These are phyloP conservation scores for Aspergillus sp. DNA, from an alignment of 2,329 filamentous ascomycete genomes.

Conservation along the genomic window DNA sequence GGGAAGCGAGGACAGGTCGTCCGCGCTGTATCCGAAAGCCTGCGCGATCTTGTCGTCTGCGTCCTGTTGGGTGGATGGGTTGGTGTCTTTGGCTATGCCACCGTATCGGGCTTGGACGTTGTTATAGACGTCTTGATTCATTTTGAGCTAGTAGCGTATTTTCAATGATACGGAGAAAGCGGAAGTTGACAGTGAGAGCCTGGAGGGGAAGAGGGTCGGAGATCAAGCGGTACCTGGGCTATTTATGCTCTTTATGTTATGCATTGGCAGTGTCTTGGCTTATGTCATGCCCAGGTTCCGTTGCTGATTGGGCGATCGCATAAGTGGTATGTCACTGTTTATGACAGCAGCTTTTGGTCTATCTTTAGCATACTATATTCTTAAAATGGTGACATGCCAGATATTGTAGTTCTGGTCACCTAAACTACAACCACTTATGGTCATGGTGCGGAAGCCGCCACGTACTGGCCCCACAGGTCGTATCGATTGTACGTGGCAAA, in stretches of 20 bases:
- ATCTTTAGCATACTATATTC: background rate
- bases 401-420: too few relatives aligned
- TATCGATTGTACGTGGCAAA: too few relatives aligned
- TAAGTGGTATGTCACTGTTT: conserved; percentile 2
- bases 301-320: conserved; percentile 1
- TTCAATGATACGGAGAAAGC: too few relatives aligned
- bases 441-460: too few relatives aligned
- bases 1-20: conserved; percentile 49
- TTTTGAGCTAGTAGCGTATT: background rate
- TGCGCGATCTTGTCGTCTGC: conserved; percentile 40
- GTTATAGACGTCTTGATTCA: conserved; percentile 9
- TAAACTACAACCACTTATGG: too few relatives aligned
- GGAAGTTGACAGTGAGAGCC: background rate
- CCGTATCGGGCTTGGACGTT: conserved; percentile 12
- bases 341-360: too few relatives aligned
- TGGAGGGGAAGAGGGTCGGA: too few relatives aligned
- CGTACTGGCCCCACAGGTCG: too few relatives aligned
- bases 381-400: background rate
- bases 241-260: background rate
- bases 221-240: background rate
- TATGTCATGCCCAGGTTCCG: too few relatives aligned
- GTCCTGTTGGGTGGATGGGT: background rate
- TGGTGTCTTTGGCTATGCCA: conserved; percentile 4
- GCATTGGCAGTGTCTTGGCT: too few relatives aligned
- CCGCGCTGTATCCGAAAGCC: conserved; percentile 54